Evolutionary conservation across 2,329 filamentous ascomycete species (phyloP).

Genomic region (Colletotrichum falcatum): DNA sequence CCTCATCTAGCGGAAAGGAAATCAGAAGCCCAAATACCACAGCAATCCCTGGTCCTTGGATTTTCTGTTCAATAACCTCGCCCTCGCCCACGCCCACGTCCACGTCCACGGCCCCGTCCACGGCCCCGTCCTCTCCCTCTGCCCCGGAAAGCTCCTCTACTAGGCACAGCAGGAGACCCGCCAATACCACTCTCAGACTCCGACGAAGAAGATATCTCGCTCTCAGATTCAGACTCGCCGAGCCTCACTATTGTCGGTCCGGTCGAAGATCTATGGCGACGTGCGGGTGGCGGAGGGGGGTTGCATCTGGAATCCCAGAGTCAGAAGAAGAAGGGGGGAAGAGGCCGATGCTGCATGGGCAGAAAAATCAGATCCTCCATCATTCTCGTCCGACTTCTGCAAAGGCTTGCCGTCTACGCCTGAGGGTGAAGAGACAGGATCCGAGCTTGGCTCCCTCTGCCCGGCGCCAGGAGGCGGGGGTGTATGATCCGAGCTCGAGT

Average conservation of each 20-base stretch:
- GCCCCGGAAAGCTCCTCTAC: slow-evolving; percentile 3
- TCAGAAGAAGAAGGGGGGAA: slow-evolving; percentile 26
- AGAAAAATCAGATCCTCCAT: slow-evolving; percentile 11
- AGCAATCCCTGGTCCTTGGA: background rate
- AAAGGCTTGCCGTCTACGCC: background rate
- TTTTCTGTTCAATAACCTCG: slow-evolving; percentile 7
- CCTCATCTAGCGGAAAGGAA: background rate
- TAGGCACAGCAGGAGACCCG: slow-evolving; percentile 1
- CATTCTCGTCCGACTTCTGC: slow-evolving; percentile 12
- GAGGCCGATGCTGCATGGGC: slow-evolving; percentile 9
- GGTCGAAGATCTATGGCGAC: slow-evolving; percentile 19
- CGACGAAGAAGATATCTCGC: slow-evolving; percentile 27
- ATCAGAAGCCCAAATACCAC: background rate
- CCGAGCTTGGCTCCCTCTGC: slow-evolving; percentile 13
- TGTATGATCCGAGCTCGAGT: slow-evolving; percentile 23
- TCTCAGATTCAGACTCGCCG: slow-evolving; percentile 39
- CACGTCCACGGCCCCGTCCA: slow-evolving; percentile 26
- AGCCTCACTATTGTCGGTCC: slow-evolving; percentile 37
- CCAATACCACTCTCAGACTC: slow-evolving; percentile 36
- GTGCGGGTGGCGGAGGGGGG: slow-evolving; percentile 14
- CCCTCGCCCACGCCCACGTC: slow-evolving; percentile 20
- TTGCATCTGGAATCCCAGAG: slow-evolving; percentile 28
- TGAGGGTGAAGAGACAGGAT: slow-evolving; percentile 22
- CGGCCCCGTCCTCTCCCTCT: slow-evolving; percentile 22
- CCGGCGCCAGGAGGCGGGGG: slow-evolving; percentile 8